These are phyloP conservation scores for Isoetes engelmannii DNA, from an alignment of 83 land plant genomes.

Conservation along the genomic window DNA sequence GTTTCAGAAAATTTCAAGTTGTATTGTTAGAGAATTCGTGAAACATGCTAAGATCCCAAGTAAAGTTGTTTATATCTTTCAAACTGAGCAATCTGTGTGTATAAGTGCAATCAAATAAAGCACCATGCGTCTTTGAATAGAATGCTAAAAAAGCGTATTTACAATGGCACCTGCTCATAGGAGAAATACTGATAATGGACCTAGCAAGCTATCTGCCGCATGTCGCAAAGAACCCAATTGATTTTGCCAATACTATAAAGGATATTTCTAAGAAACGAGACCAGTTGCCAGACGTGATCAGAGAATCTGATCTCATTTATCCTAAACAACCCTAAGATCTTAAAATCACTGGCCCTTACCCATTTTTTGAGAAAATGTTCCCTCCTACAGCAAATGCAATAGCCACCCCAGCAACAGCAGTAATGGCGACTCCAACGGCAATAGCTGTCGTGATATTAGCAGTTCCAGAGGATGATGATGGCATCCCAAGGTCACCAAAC, in stretches of 20 bases:
- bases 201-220: not conserved
- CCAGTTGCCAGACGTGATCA: not conserved
- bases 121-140: too few species aligned
- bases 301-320: not conserved
- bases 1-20: too few species aligned
- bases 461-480: conserved; percentile 11
- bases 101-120: too few species aligned
- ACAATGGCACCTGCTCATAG: too few species aligned
- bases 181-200: not conserved
- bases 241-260: not conserved
- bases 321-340: not conserved
- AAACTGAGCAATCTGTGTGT: too few species aligned
- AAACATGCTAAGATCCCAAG: too few species aligned
- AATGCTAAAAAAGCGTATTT: too few species aligned
- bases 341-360: not conserved
- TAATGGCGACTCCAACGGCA: conserved; percentile 38
- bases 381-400: conserved; percentile 39
- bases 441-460: conserved; percentile 18
- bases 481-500: conserved; percentile 15
- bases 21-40: too few species aligned
- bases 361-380: conserved; percentile 10
- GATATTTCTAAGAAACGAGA: not conserved
- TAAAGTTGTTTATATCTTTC: too few species aligned
- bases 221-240: not conserved
- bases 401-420: conserved; percentile 42